Conservation (phyloP, 2,329 filamentous ascomycete species). For the Aspergillus sp. region DNA sequence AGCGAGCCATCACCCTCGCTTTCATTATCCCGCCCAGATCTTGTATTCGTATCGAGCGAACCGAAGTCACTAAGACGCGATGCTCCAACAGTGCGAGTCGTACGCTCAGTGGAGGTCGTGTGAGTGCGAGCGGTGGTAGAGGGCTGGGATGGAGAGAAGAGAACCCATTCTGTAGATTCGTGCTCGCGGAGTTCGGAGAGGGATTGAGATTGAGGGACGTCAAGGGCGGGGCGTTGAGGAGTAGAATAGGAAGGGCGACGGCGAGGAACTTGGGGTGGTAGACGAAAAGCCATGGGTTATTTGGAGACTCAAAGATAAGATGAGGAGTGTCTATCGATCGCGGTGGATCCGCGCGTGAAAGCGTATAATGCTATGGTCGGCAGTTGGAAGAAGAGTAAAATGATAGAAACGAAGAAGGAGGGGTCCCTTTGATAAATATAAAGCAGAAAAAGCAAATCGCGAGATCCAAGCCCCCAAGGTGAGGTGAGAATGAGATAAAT, state of each 20-base stretch:
- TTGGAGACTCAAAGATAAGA: slow-evolving; percentile 12
- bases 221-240: slow-evolving; percentile 26
- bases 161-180: slow-evolving; percentile 90
- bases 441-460: slow-evolving; percentile 9
- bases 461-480: slow-evolving; percentile 8
- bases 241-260: slow-evolving; percentile 35
- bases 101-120: slow-evolving; percentile 65
- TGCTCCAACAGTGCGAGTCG: slow-evolving; percentile 64
- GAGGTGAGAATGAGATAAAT: neutral
- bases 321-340: slow-evolving; percentile 16
- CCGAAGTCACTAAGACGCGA: slow-evolving; percentile 79
- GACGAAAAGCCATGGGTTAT: slow-evolving; percentile 38
- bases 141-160: slow-evolving; percentile 76
- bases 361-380: neutral
- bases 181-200: slow-evolving; percentile 51
- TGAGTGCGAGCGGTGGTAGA: slow-evolving; percentile 68
- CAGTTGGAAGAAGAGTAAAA: neutral
- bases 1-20: slow-evolving; percentile 37
- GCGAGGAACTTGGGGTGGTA: slow-evolving; percentile 36
- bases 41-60: slow-evolving; percentile 69
- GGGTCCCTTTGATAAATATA: neutral
- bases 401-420: neutral
- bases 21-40: slow-evolving; percentile 48
- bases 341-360: slow-evolving; percentile 24
- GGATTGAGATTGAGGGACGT: slow-evolving; percentile 27